Percentiles rank a stretch among this genome's conserved stretches.
Conservation (phyloP, 2,329 filamentous ascomycete species). For the Arthrinium puccinioides region DNA sequence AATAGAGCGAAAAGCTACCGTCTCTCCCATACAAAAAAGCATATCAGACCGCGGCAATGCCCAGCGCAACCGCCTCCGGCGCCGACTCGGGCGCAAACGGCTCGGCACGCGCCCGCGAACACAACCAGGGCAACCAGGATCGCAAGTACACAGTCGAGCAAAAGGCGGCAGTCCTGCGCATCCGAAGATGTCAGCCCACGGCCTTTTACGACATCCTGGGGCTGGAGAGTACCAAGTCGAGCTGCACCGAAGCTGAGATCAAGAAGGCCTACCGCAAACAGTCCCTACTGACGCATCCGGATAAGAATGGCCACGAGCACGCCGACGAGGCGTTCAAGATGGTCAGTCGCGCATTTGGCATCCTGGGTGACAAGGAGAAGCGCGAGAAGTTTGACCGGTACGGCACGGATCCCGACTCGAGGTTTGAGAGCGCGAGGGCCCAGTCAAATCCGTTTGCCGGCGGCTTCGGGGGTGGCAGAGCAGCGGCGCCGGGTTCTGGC, state of each 20-base stretch:
- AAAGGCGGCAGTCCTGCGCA: constrained; percentile 82
- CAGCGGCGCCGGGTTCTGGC: constrained; percentile 35
- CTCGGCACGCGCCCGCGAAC: constrained; percentile 48
- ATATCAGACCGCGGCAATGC: constrained; percentile 25
- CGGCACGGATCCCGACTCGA: constrained; percentile 85
- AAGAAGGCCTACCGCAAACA: constrained; percentile 98
- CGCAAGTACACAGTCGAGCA: constrained; percentile 83
- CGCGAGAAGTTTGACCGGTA: constrained; percentile 80
- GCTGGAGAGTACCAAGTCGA: constrained; percentile 55
- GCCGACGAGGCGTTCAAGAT: constrained; percentile 99
- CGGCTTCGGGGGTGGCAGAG: constrained; percentile 28
- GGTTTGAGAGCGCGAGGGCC: constrained; percentile 62
- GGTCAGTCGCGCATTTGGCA: constrained; percentile 88
- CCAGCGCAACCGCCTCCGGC: constrained; percentile 47
- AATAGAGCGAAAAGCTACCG: no score
- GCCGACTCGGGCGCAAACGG: constrained; percentile 33
- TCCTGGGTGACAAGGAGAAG: constrained; percentile 91
- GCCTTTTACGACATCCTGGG: constrained; percentile 94
- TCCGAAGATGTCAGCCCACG: constrained; percentile 74
- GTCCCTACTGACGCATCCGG: constrained; percentile 89
- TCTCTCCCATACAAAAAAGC: no score
- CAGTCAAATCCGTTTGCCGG: constrained; percentile 55
- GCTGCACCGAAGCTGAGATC: constrained; percentile 74
- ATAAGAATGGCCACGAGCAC: constrained; percentile 95
- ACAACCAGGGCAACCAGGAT: constrained; percentile 70